A percentile compares a stretch with the other conserved stretches of the same genome.
These are phyloP conservation scores for Ziziphus jujuba DNA, from an alignment of 306 rosid genomes.

Conservation along the genomic window DNA sequence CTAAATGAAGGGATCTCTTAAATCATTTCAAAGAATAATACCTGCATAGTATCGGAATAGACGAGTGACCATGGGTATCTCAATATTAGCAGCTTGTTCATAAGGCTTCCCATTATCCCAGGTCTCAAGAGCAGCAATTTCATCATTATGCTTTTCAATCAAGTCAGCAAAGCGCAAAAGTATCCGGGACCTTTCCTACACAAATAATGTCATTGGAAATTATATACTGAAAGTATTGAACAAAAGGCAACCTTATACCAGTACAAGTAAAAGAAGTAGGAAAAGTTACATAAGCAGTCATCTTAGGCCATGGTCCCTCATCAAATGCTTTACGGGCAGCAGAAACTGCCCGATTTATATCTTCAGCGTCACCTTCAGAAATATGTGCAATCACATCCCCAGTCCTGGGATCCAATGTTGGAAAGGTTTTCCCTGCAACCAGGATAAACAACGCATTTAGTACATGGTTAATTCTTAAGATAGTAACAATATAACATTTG, in stretches of 20 bases:
- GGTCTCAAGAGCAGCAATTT: constrained; percentile 81
- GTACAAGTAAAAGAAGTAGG: constrained; percentile 7
- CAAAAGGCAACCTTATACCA: neutral
- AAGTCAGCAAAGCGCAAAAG: constrained; percentile 80
- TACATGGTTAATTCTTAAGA: neutral
- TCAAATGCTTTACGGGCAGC: constrained; percentile 91
- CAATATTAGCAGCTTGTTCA: constrained; percentile 67
- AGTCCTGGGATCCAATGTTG: constrained; percentile 80
- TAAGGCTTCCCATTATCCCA: constrained; percentile 96
- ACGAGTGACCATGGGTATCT: constrained; percentile 70
- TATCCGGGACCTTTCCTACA: constrained; percentile 67
- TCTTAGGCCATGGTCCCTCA: constrained; percentile 90
- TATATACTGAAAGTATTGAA: neutral
- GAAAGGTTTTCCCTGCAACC: constrained; percentile 69
- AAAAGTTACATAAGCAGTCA: constrained; percentile 76
- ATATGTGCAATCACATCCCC: constrained; percentile 84
- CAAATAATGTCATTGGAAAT: constrained; percentile 3
- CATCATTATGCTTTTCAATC: constrained; percentile 70
- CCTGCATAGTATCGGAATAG: constrained; percentile 82
- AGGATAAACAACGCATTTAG: neutral
- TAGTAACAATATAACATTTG: neutral
- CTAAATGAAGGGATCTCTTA: neutral
- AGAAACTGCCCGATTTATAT: constrained; percentile 77
- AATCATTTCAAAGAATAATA: constrained; percentile 19
- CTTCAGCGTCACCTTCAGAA: constrained; percentile 83